phyloP scores from a whole-genome alignment of 2,329 filamentous ascomycete species.

The Metarhizium brunneum region DNA sequence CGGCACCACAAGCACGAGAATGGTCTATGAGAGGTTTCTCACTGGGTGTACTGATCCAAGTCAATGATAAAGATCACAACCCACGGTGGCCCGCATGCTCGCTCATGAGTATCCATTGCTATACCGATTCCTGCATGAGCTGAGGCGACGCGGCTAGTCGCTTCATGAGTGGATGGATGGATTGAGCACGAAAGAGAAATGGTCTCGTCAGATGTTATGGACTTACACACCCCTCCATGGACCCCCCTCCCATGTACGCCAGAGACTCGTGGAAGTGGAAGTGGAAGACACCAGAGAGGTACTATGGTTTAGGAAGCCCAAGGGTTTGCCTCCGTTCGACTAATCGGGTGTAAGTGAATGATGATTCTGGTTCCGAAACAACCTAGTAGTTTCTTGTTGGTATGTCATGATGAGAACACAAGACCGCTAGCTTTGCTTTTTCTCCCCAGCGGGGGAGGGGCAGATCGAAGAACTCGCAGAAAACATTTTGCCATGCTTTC shows the following conservation, averaged over 20 bases:
- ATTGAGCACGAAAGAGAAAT: neutral
- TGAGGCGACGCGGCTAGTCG: constrained; percentile 4
- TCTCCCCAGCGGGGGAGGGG: neutral
- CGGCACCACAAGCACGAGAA: too few species aligned
- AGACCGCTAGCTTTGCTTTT: neutral
- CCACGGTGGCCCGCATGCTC: neutral
- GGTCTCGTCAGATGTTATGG: neutral
- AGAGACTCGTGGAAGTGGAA: neutral
- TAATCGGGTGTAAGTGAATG: neutral
- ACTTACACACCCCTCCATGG: constrained; percentile 1
- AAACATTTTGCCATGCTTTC: neutral
- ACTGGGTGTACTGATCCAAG: neutral
- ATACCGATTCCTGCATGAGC: constrained; percentile 1
- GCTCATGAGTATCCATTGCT: neutral
- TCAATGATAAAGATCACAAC: neutral
- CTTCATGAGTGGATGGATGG: constrained; percentile 1
- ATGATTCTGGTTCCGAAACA: neutral
- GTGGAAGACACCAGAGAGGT: neutral
- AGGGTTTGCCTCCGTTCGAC: neutral
- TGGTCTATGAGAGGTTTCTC: neutral
- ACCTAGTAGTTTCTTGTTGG: neutral
- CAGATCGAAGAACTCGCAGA: neutral
- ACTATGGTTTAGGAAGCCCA: neutral
- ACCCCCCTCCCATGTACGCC: neutral
- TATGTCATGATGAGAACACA: neutral